Percentiles rank a stretch among this genome's conserved stretches.
Evolutionary conservation across 257 asterid species (phyloP).

Genomic region (Linaria vulgaris): DNA sequence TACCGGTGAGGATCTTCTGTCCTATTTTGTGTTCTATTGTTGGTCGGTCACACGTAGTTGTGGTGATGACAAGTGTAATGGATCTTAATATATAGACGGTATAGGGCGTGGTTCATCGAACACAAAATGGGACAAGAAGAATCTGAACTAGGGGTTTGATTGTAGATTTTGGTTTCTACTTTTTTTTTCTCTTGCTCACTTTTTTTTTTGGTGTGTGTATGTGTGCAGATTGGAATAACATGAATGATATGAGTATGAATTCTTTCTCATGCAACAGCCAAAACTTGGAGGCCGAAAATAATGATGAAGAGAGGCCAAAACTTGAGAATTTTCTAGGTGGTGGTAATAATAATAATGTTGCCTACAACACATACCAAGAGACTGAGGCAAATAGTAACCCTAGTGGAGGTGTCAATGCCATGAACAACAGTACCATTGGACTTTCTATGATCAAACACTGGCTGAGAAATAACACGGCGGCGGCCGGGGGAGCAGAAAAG

Average conservation of each 20-base stretch:
- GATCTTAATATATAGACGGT: background rate
- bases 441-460: conserved; percentile 83
- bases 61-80: background rate
- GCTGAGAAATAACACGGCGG: conserved; percentile 55
- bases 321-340: conserved; percentile 65
- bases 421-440: conserved; percentile 42
- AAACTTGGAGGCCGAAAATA: conserved; percentile 26
- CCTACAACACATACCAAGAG: conserved; percentile 31
- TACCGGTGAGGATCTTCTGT: no score
- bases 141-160: no score
- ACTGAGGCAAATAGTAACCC: conserved; percentile 29
- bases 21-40: no score
- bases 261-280: conserved; percentile 45
- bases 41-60: background rate
- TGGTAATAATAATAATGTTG: conserved; percentile 18
- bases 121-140: no score
- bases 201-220: no score
- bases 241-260: conserved; percentile 32
- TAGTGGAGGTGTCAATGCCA: no score
- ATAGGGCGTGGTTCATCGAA: no score
- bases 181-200: background rate
- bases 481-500: conserved; percentile 26
- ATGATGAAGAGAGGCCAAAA: conserved; percentile 49
- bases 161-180: background rate
- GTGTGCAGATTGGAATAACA: conserved; percentile 60